Evolutionary conservation across 78 protist genomes (phyloP).

Genomic region (Polysphondylium violaceum): DNA sequence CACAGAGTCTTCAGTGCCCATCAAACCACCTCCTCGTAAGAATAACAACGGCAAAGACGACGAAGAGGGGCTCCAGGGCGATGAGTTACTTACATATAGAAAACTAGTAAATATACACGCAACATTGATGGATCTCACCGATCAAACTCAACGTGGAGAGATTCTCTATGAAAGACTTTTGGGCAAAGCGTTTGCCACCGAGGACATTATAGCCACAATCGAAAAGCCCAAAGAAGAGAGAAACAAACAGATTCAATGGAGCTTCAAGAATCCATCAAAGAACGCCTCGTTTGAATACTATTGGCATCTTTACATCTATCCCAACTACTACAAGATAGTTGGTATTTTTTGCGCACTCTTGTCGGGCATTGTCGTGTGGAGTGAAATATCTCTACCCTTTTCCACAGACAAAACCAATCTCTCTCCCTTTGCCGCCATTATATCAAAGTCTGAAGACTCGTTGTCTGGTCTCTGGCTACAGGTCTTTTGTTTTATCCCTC

Average conservation of each 20-base stretch:
- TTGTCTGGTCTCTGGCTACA: slow-evolving; percentile 44
- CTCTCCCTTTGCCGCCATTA: slow-evolving; percentile 45
- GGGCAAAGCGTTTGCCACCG: slow-evolving; percentile 71
- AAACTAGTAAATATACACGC: slow-evolving; percentile 36
- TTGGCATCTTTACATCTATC: slow-evolving; percentile 56
- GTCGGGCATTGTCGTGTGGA: slow-evolving; percentile 45
- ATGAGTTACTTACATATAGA: slow-evolving; percentile 9
- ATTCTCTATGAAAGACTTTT: slow-evolving; percentile 23
- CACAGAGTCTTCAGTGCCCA: neutral
- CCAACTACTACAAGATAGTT: slow-evolving; percentile 3
- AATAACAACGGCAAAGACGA: neutral
- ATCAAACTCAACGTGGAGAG: slow-evolving; percentile 11
- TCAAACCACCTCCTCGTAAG: neutral
- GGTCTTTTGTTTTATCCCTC: slow-evolving; percentile 70
- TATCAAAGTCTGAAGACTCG: neutral
- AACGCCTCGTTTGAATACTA: slow-evolving; percentile 33
- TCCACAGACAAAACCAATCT: neutral
- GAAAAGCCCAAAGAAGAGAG: neutral
- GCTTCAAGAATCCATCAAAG: slow-evolving; percentile 11
- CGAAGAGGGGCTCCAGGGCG: too few species aligned
- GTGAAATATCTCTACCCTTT: slow-evolving; percentile 29
- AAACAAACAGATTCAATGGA: slow-evolving; percentile 16
- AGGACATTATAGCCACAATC: slow-evolving; percentile 41
- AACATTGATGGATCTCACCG: slow-evolving; percentile 18
- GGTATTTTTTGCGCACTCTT: slow-evolving; percentile 35